A percentile compares a stretch with the other conserved stretches of the same genome.
These are phyloP conservation scores for Dentipellis fragilis DNA, from an alignment of 768 basidiomycete species.

Conservation along the genomic window DNA sequence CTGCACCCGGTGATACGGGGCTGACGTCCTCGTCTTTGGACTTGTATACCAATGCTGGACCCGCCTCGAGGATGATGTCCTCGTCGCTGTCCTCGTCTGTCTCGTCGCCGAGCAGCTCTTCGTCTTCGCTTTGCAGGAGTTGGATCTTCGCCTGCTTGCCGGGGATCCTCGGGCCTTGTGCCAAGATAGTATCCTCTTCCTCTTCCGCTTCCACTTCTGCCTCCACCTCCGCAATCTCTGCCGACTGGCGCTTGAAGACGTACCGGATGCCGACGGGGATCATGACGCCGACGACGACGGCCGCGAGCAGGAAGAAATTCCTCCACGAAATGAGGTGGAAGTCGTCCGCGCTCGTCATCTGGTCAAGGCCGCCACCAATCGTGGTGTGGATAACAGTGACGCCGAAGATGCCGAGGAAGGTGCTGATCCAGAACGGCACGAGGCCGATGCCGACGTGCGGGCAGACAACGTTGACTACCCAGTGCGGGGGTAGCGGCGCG, in stretches of 20 bases:
- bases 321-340: constrained; percentile 90
- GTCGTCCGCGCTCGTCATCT: constrained; percentile 90
- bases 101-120: constrained; percentile 17
- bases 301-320: constrained; percentile 79
- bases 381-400: constrained; percentile 92
- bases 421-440: constrained; percentile 81
- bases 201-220: constrained; percentile 26
- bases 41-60: constrained; percentile 49
- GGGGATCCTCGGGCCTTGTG: constrained; percentile 38
- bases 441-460: constrained; percentile 87
- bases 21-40: constrained; percentile 7
- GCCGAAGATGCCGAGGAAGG: constrained; percentile 85
- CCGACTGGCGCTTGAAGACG: constrained; percentile 55
- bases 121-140: constrained; percentile 22
- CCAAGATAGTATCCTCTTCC: constrained; percentile 36
- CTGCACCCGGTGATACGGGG: background rate
- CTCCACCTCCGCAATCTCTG: constrained; percentile 24
- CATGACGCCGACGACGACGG: constrained; percentile 84
- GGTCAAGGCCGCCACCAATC: constrained; percentile 86
- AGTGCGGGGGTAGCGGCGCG: constrained; percentile 90
- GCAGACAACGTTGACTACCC: constrained; percentile 89
- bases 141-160: constrained; percentile 21
- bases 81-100: constrained; percentile 44
- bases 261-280: constrained; percentile 86
- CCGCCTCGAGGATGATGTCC: constrained; percentile 68